Base-by-base conservation (phyloP, 148 eudicot genomes). In the Talinum fruticosum region DNA sequence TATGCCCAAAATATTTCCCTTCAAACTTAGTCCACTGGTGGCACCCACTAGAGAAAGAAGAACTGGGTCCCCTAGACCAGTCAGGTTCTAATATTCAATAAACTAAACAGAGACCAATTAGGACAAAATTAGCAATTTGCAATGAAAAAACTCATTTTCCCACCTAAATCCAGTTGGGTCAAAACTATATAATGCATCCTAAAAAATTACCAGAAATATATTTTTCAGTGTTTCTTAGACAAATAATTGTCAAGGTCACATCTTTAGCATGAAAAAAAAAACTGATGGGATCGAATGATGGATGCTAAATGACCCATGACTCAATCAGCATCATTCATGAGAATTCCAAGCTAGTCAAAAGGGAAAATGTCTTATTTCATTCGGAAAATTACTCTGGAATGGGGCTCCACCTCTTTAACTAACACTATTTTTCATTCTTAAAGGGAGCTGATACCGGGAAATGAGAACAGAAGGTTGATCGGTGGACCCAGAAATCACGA, bases 401-500 rank as follows among this genome's bases (percentile, higher is more conserved):
- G 49, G 45, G 72, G 49, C 28, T 38, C 49, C 49, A 69, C 47
- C 8, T 28, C 66, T 69, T 69, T 51, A 23, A 32, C 75, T 23
- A 69, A 66, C 19, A 49, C 30, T 45, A 30, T 78, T 54, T 73
- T 35, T 16, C 45, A 29, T 45, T 23, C 64, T 49, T 67, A 49
- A 69, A 24, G 34, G 45, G 37, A 72, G 66, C 57, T 41, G 38
- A 76, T 1, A 76, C 72, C 34, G 47, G 21, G 32, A 76, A 44
- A 66, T 65, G 28, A 45, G 61, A 66, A 44, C 70, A 45, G 29
- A 49, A 15, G 38, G 7, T 33, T 69, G 32, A 76, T 75, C 35
- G 76, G 83, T 72, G 80, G 79, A 36, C 79, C 83, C 65, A 53
- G 26, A 71, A 75, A 70, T 75, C 78, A 70, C 75, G 79, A 78